Base-by-base conservation (phyloP, 441 rosid genomes). In the Corymbia citriodora region DNA sequence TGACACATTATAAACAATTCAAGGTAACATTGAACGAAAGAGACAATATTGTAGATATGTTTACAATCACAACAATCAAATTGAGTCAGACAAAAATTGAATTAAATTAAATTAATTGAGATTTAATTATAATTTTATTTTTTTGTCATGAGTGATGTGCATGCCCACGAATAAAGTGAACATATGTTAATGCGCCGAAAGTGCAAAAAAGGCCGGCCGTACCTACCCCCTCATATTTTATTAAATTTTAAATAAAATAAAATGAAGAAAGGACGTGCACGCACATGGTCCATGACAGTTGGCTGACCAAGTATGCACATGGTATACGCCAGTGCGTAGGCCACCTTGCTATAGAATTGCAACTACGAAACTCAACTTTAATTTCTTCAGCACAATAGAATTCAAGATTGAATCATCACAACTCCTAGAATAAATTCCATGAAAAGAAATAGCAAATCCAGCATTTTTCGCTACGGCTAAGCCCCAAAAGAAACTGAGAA, bases 1-100 rank as follows among this genome's bases (percentile, higher is more conserved):
- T 57, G 9, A 57, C 1, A 21, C 2, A 0, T 0, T 0, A 57
- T 9, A 57, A 57, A 10, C 61, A 57, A 57, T 57, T 21, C 0
- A 0, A 2, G 25, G 7, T 0, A 11, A 57, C 12, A 5, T 57
- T 57, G 23, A 55, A 55, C 8, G 27, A 15, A 8, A 55, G 21
- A 21, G 27, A 57, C 61, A 57, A 57, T 57, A 21, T 57, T 57
- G 12, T 0, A 57, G 23, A 57, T 57, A 57, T 57, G 27, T 57
- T 57, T 57, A 27, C 61, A 9, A 57, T 57, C 61, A 57, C 27
- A 57, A 57, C 10, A 57, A 57, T 55, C 23, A 27, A 57, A 57
- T 9, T 57, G 5, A 57, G 61, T 57, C 2, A 0, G 61, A 1
- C 61, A 19, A 2, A 55, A 55, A 55, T 55, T 55, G 0, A 19